Percentiles rank a stretch among this genome's conserved stretches.
Evolutionary conservation across 2,329 filamentous ascomycete species (phyloP).

Genomic region (Aaosphaeria pasadenensis): DNA sequence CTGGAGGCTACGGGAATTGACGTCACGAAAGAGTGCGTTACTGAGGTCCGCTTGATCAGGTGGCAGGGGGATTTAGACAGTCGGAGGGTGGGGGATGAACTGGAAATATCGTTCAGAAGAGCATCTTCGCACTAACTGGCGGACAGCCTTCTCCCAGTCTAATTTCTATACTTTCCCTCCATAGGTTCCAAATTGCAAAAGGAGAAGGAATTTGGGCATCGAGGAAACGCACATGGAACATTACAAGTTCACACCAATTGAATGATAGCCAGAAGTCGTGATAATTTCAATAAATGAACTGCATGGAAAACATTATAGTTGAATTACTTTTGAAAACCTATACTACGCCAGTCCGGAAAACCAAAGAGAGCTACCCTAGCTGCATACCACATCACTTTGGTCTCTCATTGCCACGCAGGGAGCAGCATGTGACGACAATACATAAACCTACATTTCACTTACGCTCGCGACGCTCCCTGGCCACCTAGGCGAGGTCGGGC

Average conservation of each 20-base stretch:
- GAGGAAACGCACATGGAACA: too few relatives aligned
- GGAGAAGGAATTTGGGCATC: too few relatives aligned
- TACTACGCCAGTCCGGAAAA: not conserved
- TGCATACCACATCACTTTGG: not conserved
- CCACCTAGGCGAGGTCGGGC: not conserved
- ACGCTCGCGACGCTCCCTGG: slow-evolving; percentile 1
- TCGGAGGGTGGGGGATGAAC: slow-evolving; percentile 28
- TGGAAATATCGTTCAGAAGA: slow-evolving; percentile 29
- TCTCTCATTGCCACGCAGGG: too few relatives aligned
- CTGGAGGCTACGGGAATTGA: slow-evolving; percentile 1
- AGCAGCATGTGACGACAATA: not conserved
- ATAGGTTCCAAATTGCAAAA: too few relatives aligned
- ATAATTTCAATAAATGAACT: too few relatives aligned
- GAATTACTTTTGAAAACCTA: not conserved
- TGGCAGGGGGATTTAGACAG: slow-evolving; percentile 31
- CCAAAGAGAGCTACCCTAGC: not conserved
- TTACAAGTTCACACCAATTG: too few relatives aligned
- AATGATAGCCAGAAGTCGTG: too few relatives aligned
- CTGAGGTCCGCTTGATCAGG: slow-evolving; percentile 18
- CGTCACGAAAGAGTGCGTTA: slow-evolving; percentile 10
- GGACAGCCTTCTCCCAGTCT: too few relatives aligned
- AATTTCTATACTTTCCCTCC: too few relatives aligned
- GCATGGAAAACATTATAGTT: too few relatives aligned
- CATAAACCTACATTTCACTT: not conserved
- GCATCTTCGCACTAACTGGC: not conserved